These are phyloP conservation scores for Backusella tuberculispora DNA, from an alignment of 192 early-diverging fungal genomes.

Conservation along the genomic window DNA sequence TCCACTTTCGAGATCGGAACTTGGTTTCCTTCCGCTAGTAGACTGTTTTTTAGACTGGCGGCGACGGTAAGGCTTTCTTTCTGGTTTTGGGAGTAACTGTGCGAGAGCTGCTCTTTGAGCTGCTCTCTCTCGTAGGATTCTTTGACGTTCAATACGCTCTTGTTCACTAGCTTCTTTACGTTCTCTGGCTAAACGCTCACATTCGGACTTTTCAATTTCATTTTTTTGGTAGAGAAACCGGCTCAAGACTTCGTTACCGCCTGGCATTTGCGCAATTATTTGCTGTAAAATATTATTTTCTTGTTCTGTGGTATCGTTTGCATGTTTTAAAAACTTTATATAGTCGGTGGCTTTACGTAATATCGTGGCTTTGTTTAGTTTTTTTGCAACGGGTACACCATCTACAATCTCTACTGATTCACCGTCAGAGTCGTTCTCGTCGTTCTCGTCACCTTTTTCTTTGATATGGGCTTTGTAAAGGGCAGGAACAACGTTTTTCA, in stretches of 20 bases:
- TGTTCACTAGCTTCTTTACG: background rate
- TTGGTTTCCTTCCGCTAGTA: background rate
- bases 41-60: conserved; percentile 17
- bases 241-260: conserved; percentile 47
- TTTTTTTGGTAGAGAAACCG: conserved; percentile 25
- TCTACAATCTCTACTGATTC: conserved; percentile 62
- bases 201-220: conserved; percentile 20
- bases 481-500: conserved; percentile 86
- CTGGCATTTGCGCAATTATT: conserved; percentile 51
- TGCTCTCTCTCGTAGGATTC: conserved; percentile 18
- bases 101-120: conserved; percentile 29
- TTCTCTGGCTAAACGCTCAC: conserved; percentile 11
- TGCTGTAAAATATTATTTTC: conserved; percentile 55
- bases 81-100: conserved; percentile 21
- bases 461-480: conserved; percentile 53
- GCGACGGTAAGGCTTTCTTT: conserved; percentile 28
- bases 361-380: conserved; percentile 96
- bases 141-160: conserved; percentile 17
- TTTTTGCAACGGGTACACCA: conserved; percentile 81
- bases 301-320: conserved; percentile 41
- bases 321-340: conserved; percentile 64
- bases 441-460: conserved; percentile 49
- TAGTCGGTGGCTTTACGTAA: conserved; percentile 92
- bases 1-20: background rate
- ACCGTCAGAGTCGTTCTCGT: conserved; percentile 34